Conservation (phyloP, 495 filamentous ascomycete species). For the Xylaria castorea region DNA sequence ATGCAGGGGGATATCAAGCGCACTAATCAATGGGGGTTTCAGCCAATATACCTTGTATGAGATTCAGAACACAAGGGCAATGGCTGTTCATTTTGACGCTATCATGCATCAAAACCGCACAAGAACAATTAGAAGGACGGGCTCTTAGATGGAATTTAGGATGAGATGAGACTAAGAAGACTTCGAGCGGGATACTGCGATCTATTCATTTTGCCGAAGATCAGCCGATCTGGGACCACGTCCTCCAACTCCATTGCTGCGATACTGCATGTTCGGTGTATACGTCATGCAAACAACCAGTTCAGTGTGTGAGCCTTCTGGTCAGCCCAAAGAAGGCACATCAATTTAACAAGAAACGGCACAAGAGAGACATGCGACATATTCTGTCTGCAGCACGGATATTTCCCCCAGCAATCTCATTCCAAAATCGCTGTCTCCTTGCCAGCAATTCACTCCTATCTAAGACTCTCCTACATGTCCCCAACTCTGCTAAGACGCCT, state of each 20-base stretch:
- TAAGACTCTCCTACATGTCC: not conserved
- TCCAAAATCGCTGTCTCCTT: not conserved
- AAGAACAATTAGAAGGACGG: not conserved
- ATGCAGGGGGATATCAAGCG: conserved; percentile 32
- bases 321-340: not conserved
- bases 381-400: not conserved
- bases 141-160: not conserved
- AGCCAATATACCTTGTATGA: conserved; percentile 12
- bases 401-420: not conserved
- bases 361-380: conserved; percentile 13
- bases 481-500: not conserved
- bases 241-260: too few relatives aligned
- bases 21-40: not conserved
- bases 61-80: not conserved
- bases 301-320: not conserved
- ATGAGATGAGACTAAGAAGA: not conserved
- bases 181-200: not conserved
- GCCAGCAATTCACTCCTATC: not conserved
- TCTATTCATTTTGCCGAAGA: conserved; percentile 13
- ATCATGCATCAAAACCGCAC: too few relatives aligned
- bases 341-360: not conserved
- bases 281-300: not conserved
- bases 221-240: not conserved
- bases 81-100: not conserved
- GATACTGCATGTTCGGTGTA: too few relatives aligned